A percentile compares a stretch with the other conserved stretches of the same genome.
Evolutionary conservation across 208 protist species (phyloP).

Genomic region (Trypanosomatidae sp.): DNA sequence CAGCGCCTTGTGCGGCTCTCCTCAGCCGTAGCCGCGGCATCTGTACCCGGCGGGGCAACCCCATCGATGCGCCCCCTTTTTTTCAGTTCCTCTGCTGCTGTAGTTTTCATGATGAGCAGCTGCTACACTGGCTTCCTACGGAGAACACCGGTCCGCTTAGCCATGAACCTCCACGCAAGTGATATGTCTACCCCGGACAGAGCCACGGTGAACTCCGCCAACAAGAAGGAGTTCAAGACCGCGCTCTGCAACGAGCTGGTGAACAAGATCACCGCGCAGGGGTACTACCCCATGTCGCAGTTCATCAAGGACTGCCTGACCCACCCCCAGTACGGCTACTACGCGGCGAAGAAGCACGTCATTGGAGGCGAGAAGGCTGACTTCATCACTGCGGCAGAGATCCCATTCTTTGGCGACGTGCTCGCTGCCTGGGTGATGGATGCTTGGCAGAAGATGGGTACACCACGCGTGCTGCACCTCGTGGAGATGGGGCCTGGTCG

Average conservation of each 20-base stretch:
- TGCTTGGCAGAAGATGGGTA: slow-evolving; percentile 92
- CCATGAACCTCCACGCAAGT: slow-evolving; percentile 75
- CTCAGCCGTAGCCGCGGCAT: background rate
- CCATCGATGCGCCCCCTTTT: background rate
- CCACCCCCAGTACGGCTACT: slow-evolving; percentile 90
- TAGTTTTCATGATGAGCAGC: background rate
- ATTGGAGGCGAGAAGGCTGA: slow-evolving; percentile 88
- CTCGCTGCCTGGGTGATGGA: slow-evolving; percentile 92
- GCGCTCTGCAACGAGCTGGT: slow-evolving; percentile 83
- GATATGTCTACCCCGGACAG: slow-evolving; percentile 89
- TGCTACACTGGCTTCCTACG: slow-evolving; percentile 5
- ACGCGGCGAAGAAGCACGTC: slow-evolving; percentile 81
- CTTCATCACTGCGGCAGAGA: slow-evolving; percentile 92
- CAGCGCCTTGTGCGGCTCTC: background rate
- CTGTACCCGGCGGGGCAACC: background rate
- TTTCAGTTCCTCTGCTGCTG: background rate
- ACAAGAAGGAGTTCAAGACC: slow-evolving; percentile 88
- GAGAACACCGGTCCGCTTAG: slow-evolving; percentile 23
- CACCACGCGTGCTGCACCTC: slow-evolving; percentile 83
- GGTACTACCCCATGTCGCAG: slow-evolving; percentile 89
- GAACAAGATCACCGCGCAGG: slow-evolving; percentile 80
- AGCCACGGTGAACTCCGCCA: slow-evolving; percentile 69
- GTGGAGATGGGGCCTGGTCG: slow-evolving; percentile 88
- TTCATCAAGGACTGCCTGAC: slow-evolving; percentile 92
- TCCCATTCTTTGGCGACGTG: slow-evolving; percentile 90